Conservation (phyloP, 1,284 basidiomycete genomes). For the Irpex lacteus region DNA sequence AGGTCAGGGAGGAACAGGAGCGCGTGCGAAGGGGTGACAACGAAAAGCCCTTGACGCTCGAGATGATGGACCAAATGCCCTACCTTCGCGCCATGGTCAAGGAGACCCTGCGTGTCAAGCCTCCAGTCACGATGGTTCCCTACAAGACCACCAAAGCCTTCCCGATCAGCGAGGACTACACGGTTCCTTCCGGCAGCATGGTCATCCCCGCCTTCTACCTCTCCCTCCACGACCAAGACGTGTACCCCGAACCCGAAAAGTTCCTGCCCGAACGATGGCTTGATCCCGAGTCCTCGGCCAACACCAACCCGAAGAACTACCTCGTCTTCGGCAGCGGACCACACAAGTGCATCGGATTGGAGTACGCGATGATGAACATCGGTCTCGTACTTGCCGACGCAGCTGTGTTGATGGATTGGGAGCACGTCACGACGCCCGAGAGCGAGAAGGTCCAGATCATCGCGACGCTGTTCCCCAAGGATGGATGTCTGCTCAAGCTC, state of each 20-base stretch:
- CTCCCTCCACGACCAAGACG: conserved; percentile 86
- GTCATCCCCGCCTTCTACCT: conserved; percentile 97
- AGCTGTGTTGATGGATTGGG: conserved; percentile 80
- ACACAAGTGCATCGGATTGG: conserved; percentile 90
- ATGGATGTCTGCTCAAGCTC: conserved; percentile 85
- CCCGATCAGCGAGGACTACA: conserved; percentile 89
- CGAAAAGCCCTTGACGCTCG: conserved; percentile 82
- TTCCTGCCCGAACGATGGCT: conserved; percentile 94
- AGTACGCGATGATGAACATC: conserved; percentile 94
- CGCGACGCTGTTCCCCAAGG: conserved; percentile 93
- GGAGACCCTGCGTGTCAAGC: conserved; percentile 88
- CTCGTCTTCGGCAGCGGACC: conserved; percentile 95
- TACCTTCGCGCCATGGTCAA: conserved; percentile 92
- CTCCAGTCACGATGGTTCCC: conserved; percentile 96
- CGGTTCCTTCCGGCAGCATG: conserved; percentile 90
- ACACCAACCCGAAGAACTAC: conserved; percentile 90
- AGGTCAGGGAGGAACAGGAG: conserved; percentile 91
- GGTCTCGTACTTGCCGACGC: conserved; percentile 86
- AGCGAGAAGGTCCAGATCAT: conserved; percentile 90
- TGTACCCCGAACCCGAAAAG: conserved; percentile 86
- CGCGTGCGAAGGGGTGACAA: conserved; percentile 79
- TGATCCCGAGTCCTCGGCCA: conserved; percentile 77
- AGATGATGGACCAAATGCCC: conserved; percentile 90
- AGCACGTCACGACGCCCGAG: conserved; percentile 79
- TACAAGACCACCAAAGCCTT: conserved; percentile 89